phyloP scores from a whole-genome alignment of 2,329 filamentous ascomycete genomes.

The Sporothrix phasma region DNA sequence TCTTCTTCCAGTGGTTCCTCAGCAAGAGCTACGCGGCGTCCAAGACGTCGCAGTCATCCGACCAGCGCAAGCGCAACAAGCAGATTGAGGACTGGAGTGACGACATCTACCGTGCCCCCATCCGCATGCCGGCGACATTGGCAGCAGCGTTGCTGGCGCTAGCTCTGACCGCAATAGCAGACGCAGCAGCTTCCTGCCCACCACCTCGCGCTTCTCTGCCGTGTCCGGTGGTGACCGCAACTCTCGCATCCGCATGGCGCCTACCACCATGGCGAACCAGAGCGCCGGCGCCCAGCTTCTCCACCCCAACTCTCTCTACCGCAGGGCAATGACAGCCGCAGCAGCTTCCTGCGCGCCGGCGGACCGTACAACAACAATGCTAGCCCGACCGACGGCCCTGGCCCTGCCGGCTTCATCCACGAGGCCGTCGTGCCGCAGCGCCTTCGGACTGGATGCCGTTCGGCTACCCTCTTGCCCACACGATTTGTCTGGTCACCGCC shows the following conservation, averaged over 20 bases:
- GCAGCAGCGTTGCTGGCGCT: conserved; percentile 48
- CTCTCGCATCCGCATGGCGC: conserved; percentile 42
- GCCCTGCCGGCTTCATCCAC: conserved; percentile 90
- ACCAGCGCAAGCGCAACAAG: conserved; percentile 73
- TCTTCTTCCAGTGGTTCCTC: conserved; percentile 95
- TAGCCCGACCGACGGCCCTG: conserved; percentile 55
- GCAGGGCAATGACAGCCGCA: conserved; percentile 52
- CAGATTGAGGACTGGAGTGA: conserved; percentile 98
- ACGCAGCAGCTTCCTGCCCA: conserved; percentile 81
- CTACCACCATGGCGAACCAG: conserved; percentile 94
- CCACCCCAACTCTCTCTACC: conserved; percentile 63
- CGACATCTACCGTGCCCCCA: conserved; percentile 88
- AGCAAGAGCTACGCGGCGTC: conserved; percentile 73
- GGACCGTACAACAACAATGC: conserved; percentile 45
- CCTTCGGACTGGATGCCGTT: conserved; percentile 97
- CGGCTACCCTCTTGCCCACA: conserved; percentile 85
- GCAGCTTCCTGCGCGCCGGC: conserved; percentile 55
- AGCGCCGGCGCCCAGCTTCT: conserved; percentile 62
- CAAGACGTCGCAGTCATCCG: conserved; percentile 73
- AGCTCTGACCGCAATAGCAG: conserved; percentile 62
- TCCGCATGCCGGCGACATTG: conserved; percentile 64
- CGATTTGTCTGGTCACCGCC: conserved; percentile 88
- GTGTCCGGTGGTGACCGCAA: conserved; percentile 67
- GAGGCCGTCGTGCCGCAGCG: conserved; percentile 89
- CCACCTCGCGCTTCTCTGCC: conserved; percentile 88